A percentile compares a stretch with the other conserved stretches of the same genome.
Evolutionary conservation across 2,329 filamentous ascomycete genomes (phyloP).

Genomic region (Alternaria consortialis): DNA sequence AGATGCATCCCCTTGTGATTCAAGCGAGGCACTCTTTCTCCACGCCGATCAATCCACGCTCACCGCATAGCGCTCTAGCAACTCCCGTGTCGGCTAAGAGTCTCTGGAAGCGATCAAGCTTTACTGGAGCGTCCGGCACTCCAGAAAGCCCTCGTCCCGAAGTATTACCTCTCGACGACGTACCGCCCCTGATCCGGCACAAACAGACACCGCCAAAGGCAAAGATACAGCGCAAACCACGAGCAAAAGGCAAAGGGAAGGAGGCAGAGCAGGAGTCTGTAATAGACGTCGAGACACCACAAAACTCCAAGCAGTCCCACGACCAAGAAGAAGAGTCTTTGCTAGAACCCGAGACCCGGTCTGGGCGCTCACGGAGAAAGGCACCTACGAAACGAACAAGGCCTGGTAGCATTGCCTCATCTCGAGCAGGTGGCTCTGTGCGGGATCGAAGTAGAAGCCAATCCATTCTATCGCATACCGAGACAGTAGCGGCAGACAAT

Average conservation of each 20-base stretch:
- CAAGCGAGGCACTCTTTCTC: conserved; percentile 38
- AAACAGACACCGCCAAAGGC: conserved; percentile 33
- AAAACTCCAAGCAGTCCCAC: conserved; percentile 22
- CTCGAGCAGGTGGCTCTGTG: conserved; percentile 55
- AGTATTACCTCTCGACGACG: conserved; percentile 42
- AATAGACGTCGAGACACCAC: conserved; percentile 25
- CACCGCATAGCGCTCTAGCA: conserved; percentile 35
- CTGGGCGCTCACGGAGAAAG: conserved; percentile 44
- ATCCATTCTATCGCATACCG: conserved; percentile 58
- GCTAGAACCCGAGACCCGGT: conserved; percentile 39
- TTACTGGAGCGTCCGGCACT: conserved; percentile 22
- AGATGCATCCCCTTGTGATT: conserved; percentile 35
- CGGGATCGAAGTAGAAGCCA: conserved; percentile 59
- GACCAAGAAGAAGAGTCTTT: conserved; percentile 35
- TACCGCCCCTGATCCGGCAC: conserved; percentile 23
- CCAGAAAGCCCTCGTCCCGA: conserved; percentile 36
- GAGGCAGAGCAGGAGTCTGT: conserved; percentile 29
- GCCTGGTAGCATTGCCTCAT: conserved; percentile 57
- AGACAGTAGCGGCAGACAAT: conserved; percentile 52
- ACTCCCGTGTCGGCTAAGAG: conserved; percentile 45
- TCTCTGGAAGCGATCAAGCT: conserved; percentile 39
- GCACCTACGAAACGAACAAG: conserved; percentile 39
- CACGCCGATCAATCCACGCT: conserved; percentile 36
- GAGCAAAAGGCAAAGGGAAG: conserved; percentile 38
- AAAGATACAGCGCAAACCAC: conserved; percentile 36